Evolutionary conservation across 1,284 basidiomycete genomes (phyloP).

Genomic region (Fomitiporia mediterranea): DNA sequence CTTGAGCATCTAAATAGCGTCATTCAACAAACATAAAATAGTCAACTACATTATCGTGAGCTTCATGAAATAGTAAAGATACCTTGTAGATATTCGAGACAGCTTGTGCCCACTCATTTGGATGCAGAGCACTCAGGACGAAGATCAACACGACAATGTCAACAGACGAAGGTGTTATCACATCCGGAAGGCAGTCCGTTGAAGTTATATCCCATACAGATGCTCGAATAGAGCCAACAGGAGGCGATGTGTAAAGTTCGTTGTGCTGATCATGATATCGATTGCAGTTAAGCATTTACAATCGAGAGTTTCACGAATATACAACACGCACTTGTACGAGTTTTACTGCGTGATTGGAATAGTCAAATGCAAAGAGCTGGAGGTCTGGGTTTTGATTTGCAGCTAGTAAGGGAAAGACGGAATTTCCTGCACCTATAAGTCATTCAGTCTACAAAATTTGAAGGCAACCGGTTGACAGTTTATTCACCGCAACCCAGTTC

Average conservation of each 20-base stretch:
- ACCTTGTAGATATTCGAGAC: slow-evolving; percentile 82
- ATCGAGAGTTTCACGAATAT: background rate
- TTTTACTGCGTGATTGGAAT: slow-evolving; percentile 83
- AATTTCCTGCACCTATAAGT: slow-evolving; percentile 80
- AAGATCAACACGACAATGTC: slow-evolving; percentile 95
- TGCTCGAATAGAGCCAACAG: slow-evolving; percentile 69
- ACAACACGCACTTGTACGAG: slow-evolving; percentile 68
- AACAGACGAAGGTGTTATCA: slow-evolving; percentile 60
- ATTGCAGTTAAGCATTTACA: background rate
- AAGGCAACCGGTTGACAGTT: background rate
- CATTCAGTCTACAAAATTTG: background rate
- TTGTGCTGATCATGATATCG: slow-evolving; percentile 43
- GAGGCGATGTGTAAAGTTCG: slow-evolving; percentile 65
- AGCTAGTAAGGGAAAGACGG: slow-evolving; percentile 84
- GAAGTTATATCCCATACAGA: slow-evolving; percentile 91
- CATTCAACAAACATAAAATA: background rate
- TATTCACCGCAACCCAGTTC: slow-evolving; percentile 81
- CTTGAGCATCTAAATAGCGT: slow-evolving; percentile 87
- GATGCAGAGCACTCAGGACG: slow-evolving; percentile 92
- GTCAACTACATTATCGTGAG: slow-evolving; percentile 6
- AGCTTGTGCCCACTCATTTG: slow-evolving; percentile 86
- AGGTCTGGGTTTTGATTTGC: slow-evolving; percentile 82
- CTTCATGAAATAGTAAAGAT: slow-evolving; percentile 18
- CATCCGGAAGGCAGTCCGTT: slow-evolving; percentile 53
- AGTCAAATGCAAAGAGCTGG: slow-evolving; percentile 81